A percentile compares a stretch with the other conserved stretches of the same genome.
phyloP scores from a whole-genome alignment of 371 early-diverging fungal genomes.

The Rhizopus sp. region DNA sequence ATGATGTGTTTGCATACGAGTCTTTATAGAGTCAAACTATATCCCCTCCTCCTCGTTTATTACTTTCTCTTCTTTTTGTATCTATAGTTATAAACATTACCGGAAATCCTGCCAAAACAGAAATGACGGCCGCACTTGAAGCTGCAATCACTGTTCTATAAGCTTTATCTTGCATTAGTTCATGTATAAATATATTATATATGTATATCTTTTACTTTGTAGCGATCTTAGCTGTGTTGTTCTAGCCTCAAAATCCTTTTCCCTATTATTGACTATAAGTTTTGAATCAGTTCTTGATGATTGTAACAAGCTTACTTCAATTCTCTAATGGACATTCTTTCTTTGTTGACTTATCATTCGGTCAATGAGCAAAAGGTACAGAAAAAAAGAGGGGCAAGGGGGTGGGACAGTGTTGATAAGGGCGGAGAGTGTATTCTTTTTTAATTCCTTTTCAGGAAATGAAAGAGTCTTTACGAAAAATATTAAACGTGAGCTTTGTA shows the following conservation, averaged over 20 bases:
- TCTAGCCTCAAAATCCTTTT: conserved; percentile 11
- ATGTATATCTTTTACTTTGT: conserved; percentile 14
- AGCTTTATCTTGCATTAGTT: conserved; percentile 22
- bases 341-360: conserved; percentile 6
- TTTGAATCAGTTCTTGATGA: not conserved
- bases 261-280: conserved; percentile 4
- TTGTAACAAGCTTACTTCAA: conserved; percentile 8
- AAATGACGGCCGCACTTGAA: conserved; percentile 60
- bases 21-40: conserved; percentile 80
- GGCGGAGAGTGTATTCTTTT: not conserved
- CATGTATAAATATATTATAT: not conserved
- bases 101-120: conserved; percentile 65
- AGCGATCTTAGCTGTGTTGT: conserved; percentile 9
- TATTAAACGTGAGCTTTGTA: too few relatives aligned
- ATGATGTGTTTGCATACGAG: conserved; percentile 79
- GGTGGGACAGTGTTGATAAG: not conserved
- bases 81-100: conserved; percentile 20
- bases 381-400: not conserved
- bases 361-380: not conserved
- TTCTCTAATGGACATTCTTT: conserved; percentile 14
- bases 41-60: not conserved
- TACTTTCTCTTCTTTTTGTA: conserved; percentile 9
- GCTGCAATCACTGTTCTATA: conserved; percentile 66
- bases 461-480: too few relatives aligned
- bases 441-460: not conserved